Evolutionary conservation across 371 early-diverging fungal genomes (phyloP).

Genomic region (Phascolomyces articulosus): DNA sequence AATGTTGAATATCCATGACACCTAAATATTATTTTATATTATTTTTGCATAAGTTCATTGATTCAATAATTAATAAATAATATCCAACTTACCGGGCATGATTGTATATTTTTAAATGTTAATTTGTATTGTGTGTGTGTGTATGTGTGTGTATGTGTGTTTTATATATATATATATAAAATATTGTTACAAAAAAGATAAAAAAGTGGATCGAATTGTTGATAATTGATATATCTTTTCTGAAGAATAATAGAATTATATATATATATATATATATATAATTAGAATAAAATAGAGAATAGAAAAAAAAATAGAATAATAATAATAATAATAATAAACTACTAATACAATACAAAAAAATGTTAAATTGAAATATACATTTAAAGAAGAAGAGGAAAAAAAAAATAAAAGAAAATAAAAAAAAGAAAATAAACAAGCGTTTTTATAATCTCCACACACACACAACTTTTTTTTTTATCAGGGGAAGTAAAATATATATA

Average conservation of each 20-base stretch:
- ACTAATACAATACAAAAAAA: conserved; percentile 17
- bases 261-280: no score
- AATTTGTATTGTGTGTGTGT: neutral
- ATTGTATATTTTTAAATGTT: neutral
- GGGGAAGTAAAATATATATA: neutral
- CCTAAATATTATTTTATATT: conserved; percentile 9
- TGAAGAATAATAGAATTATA: neutral
- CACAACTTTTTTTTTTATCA: conserved; percentile 1
- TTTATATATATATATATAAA: no score
- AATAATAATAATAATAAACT: neutral
- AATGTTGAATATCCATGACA: conserved; percentile 37
- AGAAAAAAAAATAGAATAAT: no score
- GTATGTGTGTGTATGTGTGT: neutral
- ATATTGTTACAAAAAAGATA: conserved; percentile 2
- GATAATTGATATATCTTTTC: neutral
- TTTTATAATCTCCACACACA: conserved; percentile 1
- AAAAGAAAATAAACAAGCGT: conserved; percentile 4
- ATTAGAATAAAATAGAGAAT: neutral
- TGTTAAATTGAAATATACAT: conserved; percentile 6
- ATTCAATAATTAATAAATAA: neutral
- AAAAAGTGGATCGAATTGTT: neutral
- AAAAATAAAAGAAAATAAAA: conserved; percentile 4
- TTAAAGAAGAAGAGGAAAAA: no score
- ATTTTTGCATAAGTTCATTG: neutral
- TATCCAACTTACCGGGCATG: conserved; percentile 7